A percentile compares a stretch with the other conserved stretches of the same genome.
Conservation (phyloP, 257 asterid genomes). For the Solanum pimpinellifolium region DNA sequence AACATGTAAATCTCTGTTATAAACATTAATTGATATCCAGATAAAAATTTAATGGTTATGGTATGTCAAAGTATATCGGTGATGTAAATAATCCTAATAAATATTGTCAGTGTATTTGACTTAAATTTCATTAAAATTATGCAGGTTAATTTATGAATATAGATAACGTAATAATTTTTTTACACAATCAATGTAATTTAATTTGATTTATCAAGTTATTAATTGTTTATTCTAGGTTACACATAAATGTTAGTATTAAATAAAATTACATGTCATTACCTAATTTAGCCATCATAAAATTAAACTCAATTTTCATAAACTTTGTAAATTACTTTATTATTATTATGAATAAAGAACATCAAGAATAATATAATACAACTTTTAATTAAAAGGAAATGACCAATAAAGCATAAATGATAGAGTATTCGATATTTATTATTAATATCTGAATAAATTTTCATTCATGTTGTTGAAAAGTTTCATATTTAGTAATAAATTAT, state of each 20-base stretch:
- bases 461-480: neutral
- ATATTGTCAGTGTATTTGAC: no score
- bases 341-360: neutral
- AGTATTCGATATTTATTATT: rapidly evolving
- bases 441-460: neutral
- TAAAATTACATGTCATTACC: no score
- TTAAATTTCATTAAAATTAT: neutral
- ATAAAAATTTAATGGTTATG: neutral
- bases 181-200: no score
- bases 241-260: no score
- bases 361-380: neutral
- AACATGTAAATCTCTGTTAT: neutral
- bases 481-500: neutral
- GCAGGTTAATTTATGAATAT: no score
- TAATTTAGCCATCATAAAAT: neutral
- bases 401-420: neutral
- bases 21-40: neutral
- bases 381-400: neutral
- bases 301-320: neutral
- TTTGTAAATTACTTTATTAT: no score
- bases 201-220: neutral
- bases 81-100: neutral
- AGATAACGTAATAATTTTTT: no score
- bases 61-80: neutral
- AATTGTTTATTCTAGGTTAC: no score